Evolutionary conservation across 441 rosid genomes (phyloP), one percentile per base, ranked within the genome.

Genomic region (Pelargonium fulgidum): DNA sequence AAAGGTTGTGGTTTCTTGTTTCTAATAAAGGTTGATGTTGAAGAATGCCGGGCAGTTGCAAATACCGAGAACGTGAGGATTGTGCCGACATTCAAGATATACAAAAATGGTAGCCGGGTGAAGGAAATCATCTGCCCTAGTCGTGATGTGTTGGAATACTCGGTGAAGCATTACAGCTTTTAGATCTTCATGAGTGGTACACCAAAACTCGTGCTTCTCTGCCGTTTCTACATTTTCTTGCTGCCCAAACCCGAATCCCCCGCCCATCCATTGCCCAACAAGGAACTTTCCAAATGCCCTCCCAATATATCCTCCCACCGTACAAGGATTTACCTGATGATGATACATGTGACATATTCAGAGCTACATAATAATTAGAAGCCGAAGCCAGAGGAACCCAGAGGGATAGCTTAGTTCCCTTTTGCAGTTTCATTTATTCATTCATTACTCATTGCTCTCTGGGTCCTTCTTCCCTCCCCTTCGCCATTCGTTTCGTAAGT

Each of bases 381-480:
- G 82, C 77, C 78, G 80, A 72, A 76, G 82, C 82, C 73, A 69
- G 76, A 71, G 81, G 82, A 82, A 71, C 76, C 84, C 77, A 74
- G 80, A 81, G 82, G 85, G 86, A 79, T 86, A 91, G 93, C 74
- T 75, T 82, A 83, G 77, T 77, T 76, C 70, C 75, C 81, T 78
- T 80, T 80, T 75, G 86, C 85, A 71, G 75, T 73, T 77, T 75
- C 66, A 77, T 87, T 84, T 73, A 72, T 87, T 85, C 80, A 80
- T 85, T 85, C 83, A 82, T 87, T 82, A 72, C 75, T 74, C 85
- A 78, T 78, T 80, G 79, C 78, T 77, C 84, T 77, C 71, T 73
- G 85, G 84, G 67, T 77, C 67, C 75, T 65, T 67, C 70, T 69
- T 62, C 62, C 66, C 72, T 20, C 67, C 71, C 61, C 77, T 7